These are phyloP conservation scores for Epichloe elymi DNA, from an alignment of 2,329 filamentous ascomycete genomes.

Conservation along the genomic window DNA sequence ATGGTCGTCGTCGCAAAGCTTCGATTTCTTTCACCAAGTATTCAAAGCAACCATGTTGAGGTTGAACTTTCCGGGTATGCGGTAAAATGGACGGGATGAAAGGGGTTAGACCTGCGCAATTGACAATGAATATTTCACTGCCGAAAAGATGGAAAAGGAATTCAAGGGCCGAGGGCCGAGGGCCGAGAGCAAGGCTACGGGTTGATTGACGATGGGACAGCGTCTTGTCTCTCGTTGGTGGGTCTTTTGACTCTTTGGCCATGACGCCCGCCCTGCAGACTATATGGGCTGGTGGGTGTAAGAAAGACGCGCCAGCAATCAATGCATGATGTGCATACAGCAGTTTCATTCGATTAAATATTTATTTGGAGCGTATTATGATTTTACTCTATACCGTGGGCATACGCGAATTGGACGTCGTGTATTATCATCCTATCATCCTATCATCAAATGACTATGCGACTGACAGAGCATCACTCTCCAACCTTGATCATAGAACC, in stretches of 20 bases:
- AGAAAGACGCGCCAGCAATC: not conserved
- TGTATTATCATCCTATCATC: not conserved
- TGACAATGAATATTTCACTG: not conserved
- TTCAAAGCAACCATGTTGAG: conserved; percentile 3
- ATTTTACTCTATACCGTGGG: not conserved
- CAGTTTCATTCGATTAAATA: no score
- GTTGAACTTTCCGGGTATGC: not conserved
- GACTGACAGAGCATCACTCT: not conserved
- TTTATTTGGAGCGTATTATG: no score
- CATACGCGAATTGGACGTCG: not conserved
- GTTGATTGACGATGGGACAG: conserved; percentile 17
- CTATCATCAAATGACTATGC: not conserved
- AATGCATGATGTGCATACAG: no score
- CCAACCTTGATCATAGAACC: not conserved
- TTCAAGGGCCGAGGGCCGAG: not conserved
- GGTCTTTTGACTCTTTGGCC: not conserved
- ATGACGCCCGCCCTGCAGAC: not conserved
- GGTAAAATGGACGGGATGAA: conserved; percentile 1
- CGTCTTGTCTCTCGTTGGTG: conserved; percentile 8
- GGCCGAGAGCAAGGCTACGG: conserved; percentile 20
- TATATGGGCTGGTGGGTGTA: not conserved
- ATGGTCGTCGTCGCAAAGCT: conserved; percentile 3
- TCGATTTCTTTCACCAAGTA: not conserved
- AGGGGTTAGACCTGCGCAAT: not conserved
- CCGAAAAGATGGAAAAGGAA: not conserved